phyloP scores from a whole-genome alignment of 306 rosid genomes.

The Psophocarpus tetragonolobus region DNA sequence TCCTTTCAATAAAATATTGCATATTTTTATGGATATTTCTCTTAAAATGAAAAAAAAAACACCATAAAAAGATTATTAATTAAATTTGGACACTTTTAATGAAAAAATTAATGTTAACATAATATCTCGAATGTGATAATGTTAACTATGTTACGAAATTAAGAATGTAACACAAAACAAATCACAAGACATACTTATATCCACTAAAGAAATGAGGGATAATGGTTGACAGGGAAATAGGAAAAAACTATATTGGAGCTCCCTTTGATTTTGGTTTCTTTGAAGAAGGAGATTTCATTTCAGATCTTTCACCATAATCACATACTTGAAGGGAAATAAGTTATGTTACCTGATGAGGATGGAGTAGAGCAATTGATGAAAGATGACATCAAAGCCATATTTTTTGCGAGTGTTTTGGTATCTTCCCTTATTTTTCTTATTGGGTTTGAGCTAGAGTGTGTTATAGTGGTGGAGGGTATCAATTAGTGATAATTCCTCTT shows the following conservation, averaged over 20 bases:
- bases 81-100: too few species aligned
- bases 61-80: too few species aligned
- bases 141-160: too few species aligned
- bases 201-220: neutral
- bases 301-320: neutral
- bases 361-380: conserved; percentile 29
- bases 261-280: conserved; percentile 28
- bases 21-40: too few species aligned
- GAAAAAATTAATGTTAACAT: too few species aligned
- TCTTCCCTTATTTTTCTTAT: neutral
- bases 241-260: conserved; percentile 28
- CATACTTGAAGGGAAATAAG: too few species aligned
- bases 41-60: too few species aligned
- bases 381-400: conserved; percentile 11
- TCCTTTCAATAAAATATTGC: too few species aligned
- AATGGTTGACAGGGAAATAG: conserved; percentile 27
- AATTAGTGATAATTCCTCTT: neutral
- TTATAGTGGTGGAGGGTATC: neutral
- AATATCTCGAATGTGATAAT: too few species aligned
- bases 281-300: conserved; percentile 20
- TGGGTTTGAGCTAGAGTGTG: neutral
- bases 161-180: too few species aligned
- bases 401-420: neutral
- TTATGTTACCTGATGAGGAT: neutral
- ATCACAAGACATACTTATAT: too few species aligned